Percentiles rank a stretch among this genome's conserved stretches.
Evolutionary conservation across 352 stramenopile species (phyloP).

Genomic region (Globisporangium mamillatum): DNA sequence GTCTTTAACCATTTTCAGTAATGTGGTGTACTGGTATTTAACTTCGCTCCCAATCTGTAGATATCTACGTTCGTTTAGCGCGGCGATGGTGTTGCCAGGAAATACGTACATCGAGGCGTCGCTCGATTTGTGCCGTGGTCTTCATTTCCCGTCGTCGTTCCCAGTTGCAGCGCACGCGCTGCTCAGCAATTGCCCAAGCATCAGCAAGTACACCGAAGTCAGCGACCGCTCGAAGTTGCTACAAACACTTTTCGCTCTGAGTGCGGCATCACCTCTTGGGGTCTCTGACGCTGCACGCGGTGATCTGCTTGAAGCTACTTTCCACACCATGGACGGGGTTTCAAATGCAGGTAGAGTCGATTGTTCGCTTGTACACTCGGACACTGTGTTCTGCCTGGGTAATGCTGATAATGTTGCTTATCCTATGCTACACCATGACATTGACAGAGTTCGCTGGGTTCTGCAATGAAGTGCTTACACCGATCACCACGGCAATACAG

Average conservation of each 20-base stretch:
- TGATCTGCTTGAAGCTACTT: conserved; percentile 57
- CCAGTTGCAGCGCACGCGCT: conserved; percentile 44
- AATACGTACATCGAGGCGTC: conserved; percentile 44
- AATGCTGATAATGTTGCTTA: conserved; percentile 4
- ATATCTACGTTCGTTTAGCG: conserved; percentile 59
- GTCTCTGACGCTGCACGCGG: conserved; percentile 15
- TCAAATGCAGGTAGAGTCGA: conserved; percentile 39
- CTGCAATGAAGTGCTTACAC: conserved; percentile 48
- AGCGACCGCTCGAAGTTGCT: conserved; percentile 47
- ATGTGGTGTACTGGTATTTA: not conserved
- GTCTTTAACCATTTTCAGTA: not conserved
- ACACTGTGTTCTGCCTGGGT: not conserved
- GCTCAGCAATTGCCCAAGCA: conserved; percentile 41
- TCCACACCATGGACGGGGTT: conserved; percentile 43
- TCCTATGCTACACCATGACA: not conserved
- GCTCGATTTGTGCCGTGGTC: conserved; percentile 41
- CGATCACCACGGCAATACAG: conserved; percentile 27
- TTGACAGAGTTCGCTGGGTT: conserved; percentile 46
- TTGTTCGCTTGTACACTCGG: not conserved
- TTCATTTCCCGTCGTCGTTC: conserved; percentile 47
- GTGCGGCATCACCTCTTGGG: conserved; percentile 5
- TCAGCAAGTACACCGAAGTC: conserved; percentile 68
- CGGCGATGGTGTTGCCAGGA: conserved; percentile 49
- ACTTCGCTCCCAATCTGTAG: conserved; percentile 21
- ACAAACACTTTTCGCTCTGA: conserved; percentile 22